Base-by-base conservation (phyloP, 371 early-diverging fungal species). In the Catenaria anguillulae region DNA sequence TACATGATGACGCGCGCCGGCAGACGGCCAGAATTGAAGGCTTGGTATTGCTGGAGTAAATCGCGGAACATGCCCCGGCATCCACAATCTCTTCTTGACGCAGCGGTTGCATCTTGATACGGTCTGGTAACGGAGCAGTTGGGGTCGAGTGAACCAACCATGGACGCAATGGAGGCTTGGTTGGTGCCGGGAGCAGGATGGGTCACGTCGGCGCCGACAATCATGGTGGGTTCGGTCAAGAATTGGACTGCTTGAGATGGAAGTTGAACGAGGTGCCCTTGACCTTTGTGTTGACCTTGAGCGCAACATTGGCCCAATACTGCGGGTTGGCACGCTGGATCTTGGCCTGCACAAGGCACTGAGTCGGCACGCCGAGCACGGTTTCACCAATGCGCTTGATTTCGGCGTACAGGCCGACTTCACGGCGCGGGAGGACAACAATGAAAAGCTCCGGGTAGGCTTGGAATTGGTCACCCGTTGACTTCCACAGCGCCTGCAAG, bases 181-280 rank as follows among this genome's bases (percentile, higher is more conserved):
- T 73, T 76, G 48, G 74, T 70, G 40, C 85, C 80, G 43, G 88
- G 85, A 26, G 80, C 82, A 37, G 92, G 87, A 63, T 91, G 92
- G 3, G 90, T 86, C 15, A 97, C 90, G 77, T 98, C 97, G 40
- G 92, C 93, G 55, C 97, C 98, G 65, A 98, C 74, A n/a, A 98
- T 65, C 56, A 98, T 87, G 6, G 93, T 93, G 0, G 90, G 85
- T 40, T 80, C 71, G 55, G 76, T 72, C 56, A 90, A 72, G 68
- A 90, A 86, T 19, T 77, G 75, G 61, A 84, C 67, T 24, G 3
- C 2, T 21, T 24, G 24, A 46, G 46, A 5, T 21, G 6, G 70
- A 76, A 63, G 29, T 63, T 61, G 2, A 33, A 0, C 0, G 64
- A 29, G 3, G 35, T 19, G n/a, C 73, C 74, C 23, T 67, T 68